Percentiles rank a stretch among this genome's conserved stretches.
These are phyloP conservation scores for Zanthoxylum bungeanum DNA, from an alignment of 345 rosid species.

Conservation along the genomic window DNA sequence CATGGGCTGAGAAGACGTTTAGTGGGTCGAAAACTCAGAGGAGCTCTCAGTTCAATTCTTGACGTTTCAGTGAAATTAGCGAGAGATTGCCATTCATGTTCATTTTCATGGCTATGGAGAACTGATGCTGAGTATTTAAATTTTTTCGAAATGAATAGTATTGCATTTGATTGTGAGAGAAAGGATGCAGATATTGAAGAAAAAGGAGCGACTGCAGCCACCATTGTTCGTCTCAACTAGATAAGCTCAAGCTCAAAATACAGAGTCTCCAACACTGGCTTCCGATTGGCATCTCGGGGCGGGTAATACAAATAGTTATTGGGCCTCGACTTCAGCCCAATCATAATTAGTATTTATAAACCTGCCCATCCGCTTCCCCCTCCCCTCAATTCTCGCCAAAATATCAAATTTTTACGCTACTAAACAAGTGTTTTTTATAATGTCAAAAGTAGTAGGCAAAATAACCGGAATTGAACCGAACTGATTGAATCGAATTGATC, in stretches of 20 bases:
- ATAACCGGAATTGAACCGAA: no score
- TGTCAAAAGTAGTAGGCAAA: no score
- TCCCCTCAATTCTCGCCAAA: no score
- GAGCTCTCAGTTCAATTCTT: conserved; percentile 7
- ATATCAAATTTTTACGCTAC: no score
- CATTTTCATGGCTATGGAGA: conserved; percentile 9
- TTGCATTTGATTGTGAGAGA: conserved; percentile 20
- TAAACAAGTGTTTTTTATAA: no score
- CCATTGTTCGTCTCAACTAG: background rate
- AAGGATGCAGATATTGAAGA: conserved; percentile 11
- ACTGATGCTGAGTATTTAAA: background rate
- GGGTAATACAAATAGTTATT: background rate
- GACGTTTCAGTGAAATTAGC: conserved; percentile 13
- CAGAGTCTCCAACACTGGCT: background rate
- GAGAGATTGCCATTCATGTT: conserved; percentile 15
- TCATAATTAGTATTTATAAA: background rate
- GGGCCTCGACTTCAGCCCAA: background rate
- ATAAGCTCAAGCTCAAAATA: background rate
- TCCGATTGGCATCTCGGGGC: background rate
- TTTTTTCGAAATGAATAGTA: conserved; percentile 7
- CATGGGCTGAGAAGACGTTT: conserved; percentile 20
- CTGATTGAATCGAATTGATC: no score
- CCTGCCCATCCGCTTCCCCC: background rate
- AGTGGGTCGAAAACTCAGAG: conserved; percentile 14
- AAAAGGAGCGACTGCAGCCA: conserved; percentile 16